phyloP scores from a whole-genome alignment of 2,329 filamentous ascomycete genomes.

The Fusarium piperis region DNA sequence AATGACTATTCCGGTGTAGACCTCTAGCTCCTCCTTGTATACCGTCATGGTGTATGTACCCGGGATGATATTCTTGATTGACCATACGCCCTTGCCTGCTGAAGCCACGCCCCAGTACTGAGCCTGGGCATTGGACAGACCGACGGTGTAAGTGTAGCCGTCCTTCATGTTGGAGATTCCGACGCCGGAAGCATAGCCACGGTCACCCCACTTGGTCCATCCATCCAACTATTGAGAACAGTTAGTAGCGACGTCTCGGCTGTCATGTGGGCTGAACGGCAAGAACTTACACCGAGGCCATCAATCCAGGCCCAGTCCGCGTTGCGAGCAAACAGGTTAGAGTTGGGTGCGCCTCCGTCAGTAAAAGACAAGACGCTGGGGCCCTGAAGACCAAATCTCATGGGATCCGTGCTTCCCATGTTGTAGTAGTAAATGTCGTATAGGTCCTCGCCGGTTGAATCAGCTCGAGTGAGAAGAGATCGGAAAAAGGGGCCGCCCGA shows the following conservation, averaged over 20 bases:
- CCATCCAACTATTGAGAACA: slow-evolving; percentile 35
- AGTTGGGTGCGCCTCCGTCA: slow-evolving; percentile 48
- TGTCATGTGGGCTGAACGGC: not conserved
- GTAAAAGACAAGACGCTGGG: slow-evolving; percentile 53
- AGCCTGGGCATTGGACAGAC: slow-evolving; percentile 46
- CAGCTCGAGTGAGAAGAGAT: slow-evolving; percentile 50
- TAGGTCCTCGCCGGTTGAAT: slow-evolving; percentile 49
- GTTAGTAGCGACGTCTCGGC: no score
- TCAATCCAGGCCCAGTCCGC: slow-evolving; percentile 50
- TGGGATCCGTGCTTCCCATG: slow-evolving; percentile 54
- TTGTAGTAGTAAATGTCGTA: slow-evolving; percentile 57
- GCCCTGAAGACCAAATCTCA: slow-evolving; percentile 54
- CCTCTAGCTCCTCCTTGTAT: slow-evolving; percentile 48
- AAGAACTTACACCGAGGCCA: slow-evolving; percentile 38
- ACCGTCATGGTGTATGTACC: slow-evolving; percentile 48
- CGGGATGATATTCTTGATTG: slow-evolving; percentile 44
- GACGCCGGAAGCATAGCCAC: slow-evolving; percentile 44
- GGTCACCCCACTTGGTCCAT: slow-evolving; percentile 44
- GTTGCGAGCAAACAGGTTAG: slow-evolving; percentile 48
- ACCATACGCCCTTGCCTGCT: slow-evolving; percentile 41
- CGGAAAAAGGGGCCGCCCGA: slow-evolving; percentile 53
- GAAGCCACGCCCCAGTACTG: slow-evolving; percentile 50
- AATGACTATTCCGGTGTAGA: slow-evolving; percentile 40
- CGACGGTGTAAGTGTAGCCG: slow-evolving; percentile 51
- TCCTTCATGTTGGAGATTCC: slow-evolving; percentile 50